A percentile compares a stretch with the other conserved stretches of the same genome.
Conservation (phyloP, 192 early-diverging fungal species). For the Coemansia sp. region DNA sequence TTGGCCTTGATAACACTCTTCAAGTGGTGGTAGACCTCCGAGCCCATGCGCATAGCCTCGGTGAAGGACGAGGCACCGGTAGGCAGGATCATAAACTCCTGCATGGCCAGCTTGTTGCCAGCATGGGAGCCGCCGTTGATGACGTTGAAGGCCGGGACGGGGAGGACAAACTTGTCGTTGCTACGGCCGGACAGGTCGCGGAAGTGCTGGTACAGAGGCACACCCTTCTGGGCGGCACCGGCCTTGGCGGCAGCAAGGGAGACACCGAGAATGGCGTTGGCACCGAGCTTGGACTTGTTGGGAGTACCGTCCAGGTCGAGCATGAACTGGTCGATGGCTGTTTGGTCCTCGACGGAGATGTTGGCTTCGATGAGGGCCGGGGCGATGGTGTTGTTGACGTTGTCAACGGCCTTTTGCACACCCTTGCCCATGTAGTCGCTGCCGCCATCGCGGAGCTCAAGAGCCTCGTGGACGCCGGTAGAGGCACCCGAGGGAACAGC, state of each 20-base stretch:
- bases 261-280: constrained; percentile 98
- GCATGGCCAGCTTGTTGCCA: constrained; percentile 99
- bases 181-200: constrained; percentile 80
- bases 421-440: constrained; percentile 94
- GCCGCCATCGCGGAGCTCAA: constrained; percentile 95
- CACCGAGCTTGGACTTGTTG: constrained; percentile 96
- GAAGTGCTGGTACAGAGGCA: constrained; percentile 95
- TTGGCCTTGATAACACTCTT: constrained; percentile 98
- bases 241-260: constrained; percentile 96
- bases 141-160: constrained; percentile 97
- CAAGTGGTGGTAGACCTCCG: constrained; percentile 95
- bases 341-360: constrained; percentile 86
- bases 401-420: constrained; percentile 86
- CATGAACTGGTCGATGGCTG: constrained; percentile 88
- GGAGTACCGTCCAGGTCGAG: constrained; percentile 90
- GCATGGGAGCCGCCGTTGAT: constrained; percentile 99
- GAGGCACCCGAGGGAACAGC: constrained; percentile 98
- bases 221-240: constrained; percentile 90
- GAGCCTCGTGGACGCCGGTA: constrained; percentile 98
- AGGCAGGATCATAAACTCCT: constrained; percentile 99
- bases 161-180: constrained; percentile 87
- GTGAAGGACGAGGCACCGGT: constrained; percentile 90
- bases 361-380: constrained; percentile 80
- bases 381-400: constrained; percentile 90
- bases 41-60: constrained; percentile 97